Evolutionary conservation across 1,139 yeast species (phyloP), one percentile per base, ranked within the genome.

Genomic region (Candida smagusa): DNA sequence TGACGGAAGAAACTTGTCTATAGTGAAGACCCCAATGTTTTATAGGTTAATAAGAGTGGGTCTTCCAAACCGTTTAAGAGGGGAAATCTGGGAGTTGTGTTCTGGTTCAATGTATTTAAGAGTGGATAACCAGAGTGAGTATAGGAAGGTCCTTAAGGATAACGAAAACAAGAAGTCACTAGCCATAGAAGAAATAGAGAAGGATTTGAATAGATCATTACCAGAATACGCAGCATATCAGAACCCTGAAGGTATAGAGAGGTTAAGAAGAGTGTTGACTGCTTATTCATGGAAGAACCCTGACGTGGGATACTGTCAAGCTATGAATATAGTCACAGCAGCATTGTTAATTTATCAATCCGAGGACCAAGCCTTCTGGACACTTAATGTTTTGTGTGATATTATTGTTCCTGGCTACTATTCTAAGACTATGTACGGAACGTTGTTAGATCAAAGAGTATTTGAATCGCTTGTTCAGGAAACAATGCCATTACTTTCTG

Each of bases 201-300:
- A 94, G 58, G 99, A 94, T 62, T 73, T 94, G 54, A 88, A 90
- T 54, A 72, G 99, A 41, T 89, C 97, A 0, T 64, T 94, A 41
- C 99, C 99, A 0, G 98, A 94, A 60, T 94, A 92, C 56, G 84
- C 95, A 2, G 98, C 96, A 0, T 94, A 90, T 55, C 97, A 92
- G 59, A 72, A 74, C 8, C 75, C 75, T 4, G 95, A 86, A 52
- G 98, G 99, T 6, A 90, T 94, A 34, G 77, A 72, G 39, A 72
- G 96, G 38, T 71, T 94, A 37, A 73, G 98, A 45, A 72, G 95
- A 41, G 98, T 94, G 0, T 71, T 94, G 44, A 84, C 94, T 0
- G 96, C 96, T 0, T 94, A 89, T 54, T 87, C 97, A 0, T 92
- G 97, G 97, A 87, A 86, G 51, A 89, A 90, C 55, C 97, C 97